Base-by-base conservation (phyloP, 805 yeast genomes). In the Zygoascus bituminiphila region DNA sequence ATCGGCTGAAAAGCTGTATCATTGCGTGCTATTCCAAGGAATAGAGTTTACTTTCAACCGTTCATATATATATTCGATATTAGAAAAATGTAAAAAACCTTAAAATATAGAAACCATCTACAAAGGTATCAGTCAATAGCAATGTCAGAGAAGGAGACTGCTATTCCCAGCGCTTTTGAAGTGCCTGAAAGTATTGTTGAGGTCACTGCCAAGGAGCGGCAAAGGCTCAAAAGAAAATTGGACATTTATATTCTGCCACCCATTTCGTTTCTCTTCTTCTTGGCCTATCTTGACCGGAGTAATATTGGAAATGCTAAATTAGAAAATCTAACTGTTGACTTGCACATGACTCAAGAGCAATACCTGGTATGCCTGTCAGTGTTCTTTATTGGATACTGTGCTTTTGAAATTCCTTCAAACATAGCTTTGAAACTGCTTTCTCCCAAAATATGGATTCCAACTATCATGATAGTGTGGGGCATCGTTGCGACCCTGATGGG, bases 261-360 rank as follows among this genome's bases (percentile, higher is more conserved):
- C 66, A 54, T 74, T 37, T 69, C 74, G 15, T 56, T 66, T 33
- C 64, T 75, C 26, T 75, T 74, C 51, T 69, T 76, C 48, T 61
- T 75, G 45, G 72, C 75, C 44, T 76, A 72, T 52, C 62, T 76
- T 48, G 80, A 76, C 58, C 56, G 79, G 46, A 73, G 74, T 52
- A 76, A 75, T 53, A 72, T 76, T 54, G 79, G 79, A 8, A 69
- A 73, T 54, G 79, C 79, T 1, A 66, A 76, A 51, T 64, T 74
- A 37, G 79, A 75, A 37, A 78, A 77, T 14, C 57, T 76, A 49
- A 67, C 68, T 52, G 65, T 66, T 44, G 75, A 71, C 48, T 57
- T 75, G 17, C 62, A 63, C 10, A 63, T 75, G 21, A 51, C 54
- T 12, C 72, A 76, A 29, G 53, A 54, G 25, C 57, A 65, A 44